Percentiles rank a stretch among this genome's conserved stretches.
Evolutionary conservation across 2,329 filamentous ascomycete species (phyloP).

Genomic region (Teratosphaeria gauchensis): DNA sequence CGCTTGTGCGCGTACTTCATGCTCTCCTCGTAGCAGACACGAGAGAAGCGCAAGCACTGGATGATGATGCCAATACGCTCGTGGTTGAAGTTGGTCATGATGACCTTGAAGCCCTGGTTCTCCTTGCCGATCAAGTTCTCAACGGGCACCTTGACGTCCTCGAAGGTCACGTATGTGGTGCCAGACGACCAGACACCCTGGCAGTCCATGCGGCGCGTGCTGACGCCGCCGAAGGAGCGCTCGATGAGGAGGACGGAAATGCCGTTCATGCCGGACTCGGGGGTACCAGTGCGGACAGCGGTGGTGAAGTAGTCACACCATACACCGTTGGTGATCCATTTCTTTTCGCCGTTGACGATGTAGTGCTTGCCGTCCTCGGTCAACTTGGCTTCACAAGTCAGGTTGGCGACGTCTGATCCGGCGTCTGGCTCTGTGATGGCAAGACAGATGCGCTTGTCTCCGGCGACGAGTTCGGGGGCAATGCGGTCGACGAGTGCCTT

Average conservation of each 20-base stretch:
- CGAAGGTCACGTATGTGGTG: slow-evolving; percentile 95
- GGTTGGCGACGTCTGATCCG: slow-evolving; percentile 86
- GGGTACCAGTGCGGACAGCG: slow-evolving; percentile 71
- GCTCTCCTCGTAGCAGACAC: slow-evolving; percentile 93
- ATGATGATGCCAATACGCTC: slow-evolving; percentile 98
- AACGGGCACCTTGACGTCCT: slow-evolving; percentile 98
- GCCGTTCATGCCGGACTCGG: slow-evolving; percentile 71
- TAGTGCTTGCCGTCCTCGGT: slow-evolving; percentile 95
- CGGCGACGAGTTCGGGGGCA: slow-evolving; percentile 74
- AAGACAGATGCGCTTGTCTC: slow-evolving; percentile 94
- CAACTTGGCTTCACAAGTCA: slow-evolving; percentile 92
- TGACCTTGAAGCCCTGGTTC: slow-evolving; percentile 96
- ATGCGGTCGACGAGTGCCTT: slow-evolving; percentile 78
- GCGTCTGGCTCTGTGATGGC: slow-evolving; percentile 95
- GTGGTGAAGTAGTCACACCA: slow-evolving; percentile 84
- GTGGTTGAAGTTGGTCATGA: slow-evolving; percentile 99
- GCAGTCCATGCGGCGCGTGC: slow-evolving; percentile 93
- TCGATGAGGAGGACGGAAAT: slow-evolving; percentile 87
- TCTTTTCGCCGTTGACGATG: slow-evolving; percentile 99
- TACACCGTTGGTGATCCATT: slow-evolving; percentile 98
- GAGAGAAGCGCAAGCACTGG: slow-evolving; percentile 88
- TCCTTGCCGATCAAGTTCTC: slow-evolving; percentile 97
- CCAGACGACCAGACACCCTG: slow-evolving; percentile 93
- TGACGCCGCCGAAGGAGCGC: slow-evolving; percentile 72
- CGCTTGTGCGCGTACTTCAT: slow-evolving; percentile 97